Base-by-base conservation (phyloP, 139 green algal genomes). In the Zygnema circumcarinatum region DNA sequence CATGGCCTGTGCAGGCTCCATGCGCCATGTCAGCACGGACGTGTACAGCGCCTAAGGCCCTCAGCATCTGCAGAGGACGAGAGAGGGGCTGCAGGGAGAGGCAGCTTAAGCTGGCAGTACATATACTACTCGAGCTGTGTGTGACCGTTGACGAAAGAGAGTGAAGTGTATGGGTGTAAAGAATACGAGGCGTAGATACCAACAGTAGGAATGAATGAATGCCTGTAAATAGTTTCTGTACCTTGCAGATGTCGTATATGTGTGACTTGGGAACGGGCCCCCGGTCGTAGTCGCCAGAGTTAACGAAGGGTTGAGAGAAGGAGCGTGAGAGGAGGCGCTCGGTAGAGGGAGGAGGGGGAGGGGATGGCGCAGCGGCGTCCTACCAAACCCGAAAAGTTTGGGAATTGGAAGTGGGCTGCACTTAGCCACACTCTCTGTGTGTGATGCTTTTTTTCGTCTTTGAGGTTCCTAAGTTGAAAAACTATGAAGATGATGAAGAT, bases 1-100 rank as follows among this genome's bases (percentile, higher is more conserved):
- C 11, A 11, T 53, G 7, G 76, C 76, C 7, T 83, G 76, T 76
- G 76, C 47, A 11, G 76, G 76, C 11, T 52, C 69, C 69, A 78
- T 52, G 35, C 69, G 69, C 16, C 36, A 7, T 38, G 69, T 78
- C 16, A 25, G 11, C 35, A 16, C 16, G 3, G 16, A 39, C 16
- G 11, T 41, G 7, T 78, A 52, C 69, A 78, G 69, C 16, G 69
- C 69, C 16, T 78, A 41, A 78, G 29, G 54, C 29, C 25, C 54
- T 72, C 16, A 25, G 47, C 16, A 16, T 16, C 47, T 62, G 7
- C 7, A 25, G 7, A 16, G 47, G 7, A 62, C 16, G 16, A 62
- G 7, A 62, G 7, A 62, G 47, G 47, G 16, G 47, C 16, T 25
- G 16, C 16, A 16, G 47, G 47, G 7, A 25, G 7, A 62, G 47